These are phyloP conservation scores for Pyricularia grisea DNA, from an alignment of 2,329 filamentous ascomycete species.

Conservation along the genomic window DNA sequence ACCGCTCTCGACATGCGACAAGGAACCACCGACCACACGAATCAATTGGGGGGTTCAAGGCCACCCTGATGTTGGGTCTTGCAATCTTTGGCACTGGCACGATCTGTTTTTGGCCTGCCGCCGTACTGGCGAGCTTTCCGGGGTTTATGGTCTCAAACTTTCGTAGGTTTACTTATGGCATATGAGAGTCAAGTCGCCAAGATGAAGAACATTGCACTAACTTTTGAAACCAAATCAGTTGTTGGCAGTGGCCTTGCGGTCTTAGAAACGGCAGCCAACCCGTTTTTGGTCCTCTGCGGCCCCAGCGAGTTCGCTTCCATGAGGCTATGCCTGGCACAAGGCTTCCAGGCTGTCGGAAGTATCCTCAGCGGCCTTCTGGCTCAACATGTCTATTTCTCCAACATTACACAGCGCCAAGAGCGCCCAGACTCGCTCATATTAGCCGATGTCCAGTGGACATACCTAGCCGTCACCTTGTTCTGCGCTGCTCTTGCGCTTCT, in stretches of 20 bases:
- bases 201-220: neutral
- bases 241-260: conserved; percentile 69
- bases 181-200: neutral
- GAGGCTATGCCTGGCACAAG: conserved; percentile 67
- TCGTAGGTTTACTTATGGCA: conserved; percentile 2
- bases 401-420: conserved; percentile 29
- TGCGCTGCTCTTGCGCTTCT: conserved; percentile 61
- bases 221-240: conserved; percentile 27
- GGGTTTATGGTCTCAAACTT: conserved; percentile 69
- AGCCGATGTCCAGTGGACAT: conserved; percentile 75
- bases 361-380: conserved; percentile 65
- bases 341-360: conserved; percentile 65
- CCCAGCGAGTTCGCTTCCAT: conserved; percentile 64
- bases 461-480: conserved; percentile 69
- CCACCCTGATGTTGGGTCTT: conserved; percentile 69
- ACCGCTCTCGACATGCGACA: conserved; percentile 26
- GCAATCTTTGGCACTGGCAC: conserved; percentile 66
- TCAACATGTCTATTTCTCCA: conserved; percentile 63
- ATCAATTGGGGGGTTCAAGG: conserved; percentile 60
- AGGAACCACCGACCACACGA: conserved; percentile 12
- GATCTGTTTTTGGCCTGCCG: conserved; percentile 81
- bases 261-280: conserved; percentile 73
- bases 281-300: conserved; percentile 63
- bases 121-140: conserved; percentile 62
- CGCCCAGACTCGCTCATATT: conserved; percentile 38